A percentile compares a stretch with the other conserved stretches of the same genome.
Evolutionary conservation across 805 yeast species (phyloP).

Genomic region (Yarrowia porcina): DNA sequence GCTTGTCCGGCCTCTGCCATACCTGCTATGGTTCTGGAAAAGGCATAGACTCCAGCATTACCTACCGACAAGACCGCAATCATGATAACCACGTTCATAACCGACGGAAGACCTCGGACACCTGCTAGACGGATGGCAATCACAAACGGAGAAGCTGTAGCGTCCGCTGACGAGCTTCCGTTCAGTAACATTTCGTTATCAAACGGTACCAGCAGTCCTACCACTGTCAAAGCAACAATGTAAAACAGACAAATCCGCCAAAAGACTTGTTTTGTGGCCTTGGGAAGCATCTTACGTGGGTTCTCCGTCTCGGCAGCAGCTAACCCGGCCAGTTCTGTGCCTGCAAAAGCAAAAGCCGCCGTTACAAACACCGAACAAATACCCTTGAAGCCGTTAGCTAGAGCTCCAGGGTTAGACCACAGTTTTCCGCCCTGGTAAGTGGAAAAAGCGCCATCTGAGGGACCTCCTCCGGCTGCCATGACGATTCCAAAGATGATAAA

Average conservation of each 20-base stretch:
- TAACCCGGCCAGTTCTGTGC: conserved; percentile 46
- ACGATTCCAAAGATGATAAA: not conserved
- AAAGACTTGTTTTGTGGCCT: conserved; percentile 68
- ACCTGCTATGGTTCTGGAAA: not conserved
- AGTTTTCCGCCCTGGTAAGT: conserved; percentile 38
- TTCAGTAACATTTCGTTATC: conserved; percentile 45
- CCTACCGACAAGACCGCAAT: not conserved
- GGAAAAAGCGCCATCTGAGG: not conserved
- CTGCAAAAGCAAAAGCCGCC: conserved; percentile 64
- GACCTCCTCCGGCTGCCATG: conserved; percentile 2
- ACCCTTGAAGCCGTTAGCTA: conserved; percentile 61
- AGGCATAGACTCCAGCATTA: conserved; percentile 3
- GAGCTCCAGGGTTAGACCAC: conserved; percentile 66
- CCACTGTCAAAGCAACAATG: conserved; percentile 45
- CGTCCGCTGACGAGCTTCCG: conserved; percentile 51
- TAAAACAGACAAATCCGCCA: conserved; percentile 51
- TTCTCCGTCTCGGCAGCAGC: conserved; percentile 59
- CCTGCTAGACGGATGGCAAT: not conserved
- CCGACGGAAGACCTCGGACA: not conserved
- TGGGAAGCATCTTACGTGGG: conserved; percentile 60
- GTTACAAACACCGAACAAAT: conserved; percentile 61
- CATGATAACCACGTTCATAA: conserved; percentile 6
- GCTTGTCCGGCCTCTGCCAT: conserved; percentile 8
- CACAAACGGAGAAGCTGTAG: conserved; percentile 77
- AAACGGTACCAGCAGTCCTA: conserved; percentile 64